These are phyloP conservation scores for Flaveria floridana DNA, from an alignment of 140 eudicot species.

Conservation along the genomic window DNA sequence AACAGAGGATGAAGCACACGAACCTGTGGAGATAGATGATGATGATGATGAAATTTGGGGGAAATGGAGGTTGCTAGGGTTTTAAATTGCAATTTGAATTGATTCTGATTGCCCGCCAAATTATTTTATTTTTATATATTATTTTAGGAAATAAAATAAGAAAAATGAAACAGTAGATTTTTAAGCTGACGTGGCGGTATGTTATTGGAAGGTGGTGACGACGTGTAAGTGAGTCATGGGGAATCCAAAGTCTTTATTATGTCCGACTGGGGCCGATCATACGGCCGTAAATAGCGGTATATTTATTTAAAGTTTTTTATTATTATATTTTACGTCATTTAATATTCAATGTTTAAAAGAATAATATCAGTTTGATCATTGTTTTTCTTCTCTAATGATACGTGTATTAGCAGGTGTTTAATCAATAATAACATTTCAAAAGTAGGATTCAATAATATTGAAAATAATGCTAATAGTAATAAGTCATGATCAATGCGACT, in stretches of 20 bases:
- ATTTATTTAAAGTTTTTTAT: not conserved
- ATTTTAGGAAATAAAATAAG: slow-evolving; percentile 19
- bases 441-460: too few species aligned
- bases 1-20: not conserved
- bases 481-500: too few species aligned
- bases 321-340: not conserved
- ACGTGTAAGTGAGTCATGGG: slow-evolving; percentile 42
- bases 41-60: slow-evolving; percentile 32
- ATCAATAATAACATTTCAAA: too few species aligned
- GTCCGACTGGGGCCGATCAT: slow-evolving; percentile 35
- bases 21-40: slow-evolving; percentile 31
- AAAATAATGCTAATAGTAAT: too few species aligned
- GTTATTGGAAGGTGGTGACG: slow-evolving; percentile 20
- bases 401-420: not conserved
- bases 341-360: not conserved
- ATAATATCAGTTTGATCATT: not conserved
- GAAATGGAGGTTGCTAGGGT: slow-evolving; percentile 41
- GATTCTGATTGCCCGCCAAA: slow-evolving; percentile 56
- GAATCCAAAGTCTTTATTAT: slow-evolving; percentile 35
- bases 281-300: slow-evolving; percentile 38
- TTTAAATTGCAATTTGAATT: slow-evolving; percentile 49
- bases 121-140: not conserved
- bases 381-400: too few species aligned
- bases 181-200: slow-evolving; percentile 28
- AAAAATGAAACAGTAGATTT: slow-evolving; percentile 36